Evolutionary conservation across 352 stramenopile species (phyloP).

Genomic region (Globisporangium polare): DNA sequence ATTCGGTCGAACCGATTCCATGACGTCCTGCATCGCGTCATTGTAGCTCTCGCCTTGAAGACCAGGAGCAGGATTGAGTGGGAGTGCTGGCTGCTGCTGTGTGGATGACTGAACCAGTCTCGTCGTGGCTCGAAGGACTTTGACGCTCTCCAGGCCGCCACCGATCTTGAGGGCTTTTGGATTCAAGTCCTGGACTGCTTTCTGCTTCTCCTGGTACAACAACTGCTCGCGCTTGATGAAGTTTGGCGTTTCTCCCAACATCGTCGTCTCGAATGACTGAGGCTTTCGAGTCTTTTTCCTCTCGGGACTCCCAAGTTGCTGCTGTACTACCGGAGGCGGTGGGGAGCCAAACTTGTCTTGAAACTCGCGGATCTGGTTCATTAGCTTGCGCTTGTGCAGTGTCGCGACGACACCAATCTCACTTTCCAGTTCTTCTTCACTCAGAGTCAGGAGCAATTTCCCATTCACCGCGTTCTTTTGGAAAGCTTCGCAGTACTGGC

Average conservation of each 20-base stretch:
- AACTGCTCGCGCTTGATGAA: constrained; percentile 41
- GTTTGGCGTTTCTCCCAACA: constrained; percentile 21
- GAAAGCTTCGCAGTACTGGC: constrained; percentile 32
- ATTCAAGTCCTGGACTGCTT: neutral
- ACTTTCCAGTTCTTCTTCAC: constrained; percentile 28
- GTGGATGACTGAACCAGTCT: neutral
- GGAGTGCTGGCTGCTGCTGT: neutral
- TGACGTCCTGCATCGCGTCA: constrained; percentile 24
- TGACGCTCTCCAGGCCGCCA: neutral
- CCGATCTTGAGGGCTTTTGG: neutral
- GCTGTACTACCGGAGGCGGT: neutral
- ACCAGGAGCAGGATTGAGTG: neutral
- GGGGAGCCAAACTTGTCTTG: constrained; percentile 30
- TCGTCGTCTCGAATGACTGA: constrained; percentile 5
- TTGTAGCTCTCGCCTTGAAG: constrained; percentile 16
- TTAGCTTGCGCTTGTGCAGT: constrained; percentile 43
- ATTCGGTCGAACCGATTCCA: constrained; percentile 9
- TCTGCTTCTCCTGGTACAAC: constrained; percentile 30
- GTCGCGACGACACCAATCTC: constrained; percentile 30
- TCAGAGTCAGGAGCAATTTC: constrained; percentile 39
- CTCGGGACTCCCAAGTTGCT: neutral
- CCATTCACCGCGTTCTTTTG: constrained; percentile 39
- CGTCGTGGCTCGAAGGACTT: constrained; percentile 4
- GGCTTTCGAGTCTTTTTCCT: constrained; percentile 12
- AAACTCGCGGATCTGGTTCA: constrained; percentile 37